Evolutionary conservation across 805 yeast species (phyloP).

Genomic region (Saturnispora galanensis): DNA sequence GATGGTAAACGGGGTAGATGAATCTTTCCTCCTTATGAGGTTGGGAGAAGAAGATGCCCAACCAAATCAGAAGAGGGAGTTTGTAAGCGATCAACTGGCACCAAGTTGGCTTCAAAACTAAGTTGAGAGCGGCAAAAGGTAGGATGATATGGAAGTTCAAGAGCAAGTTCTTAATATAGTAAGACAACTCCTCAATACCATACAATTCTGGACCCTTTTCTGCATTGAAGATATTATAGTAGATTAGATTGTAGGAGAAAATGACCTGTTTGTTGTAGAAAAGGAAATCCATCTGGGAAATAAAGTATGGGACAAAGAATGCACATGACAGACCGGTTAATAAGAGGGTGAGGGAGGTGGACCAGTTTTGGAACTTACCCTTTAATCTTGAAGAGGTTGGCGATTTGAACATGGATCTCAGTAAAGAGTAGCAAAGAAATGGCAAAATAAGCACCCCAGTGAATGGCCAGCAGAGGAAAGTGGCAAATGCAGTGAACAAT

Average conservation of each 20-base stretch:
- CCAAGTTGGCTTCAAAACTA: conserved; percentile 15
- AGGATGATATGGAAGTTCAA: conserved; percentile 62
- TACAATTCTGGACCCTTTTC: conserved; percentile 82
- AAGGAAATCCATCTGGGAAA: conserved; percentile 41
- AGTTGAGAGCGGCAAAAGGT: conserved; percentile 33
- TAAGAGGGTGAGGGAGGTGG: conserved; percentile 12
- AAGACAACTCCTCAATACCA: conserved; percentile 73
- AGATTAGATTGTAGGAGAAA: conserved; percentile 74
- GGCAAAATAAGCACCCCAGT: conserved; percentile 57
- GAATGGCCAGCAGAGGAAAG: conserved; percentile 89
- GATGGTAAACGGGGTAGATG: conserved; percentile 73
- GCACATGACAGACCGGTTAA: conserved; percentile 14
- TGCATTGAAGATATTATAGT: conserved; percentile 69
- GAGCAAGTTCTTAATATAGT: conserved; percentile 57
- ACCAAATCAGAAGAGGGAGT: conserved; percentile 46
- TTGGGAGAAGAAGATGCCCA: conserved; percentile 52
- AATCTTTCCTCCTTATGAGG: conserved; percentile 94
- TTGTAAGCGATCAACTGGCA: conserved; percentile 17
- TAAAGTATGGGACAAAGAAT: conserved; percentile 14
- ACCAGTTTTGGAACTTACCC: conserved; percentile 3
- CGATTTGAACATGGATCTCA: conserved; percentile 7
- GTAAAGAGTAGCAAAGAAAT: conserved; percentile 32
- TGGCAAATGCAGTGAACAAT: conserved; percentile 50
- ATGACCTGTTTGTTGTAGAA: conserved; percentile 52
- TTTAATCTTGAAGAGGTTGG: conserved; percentile 9